These are phyloP conservation scores for Stephania japonica DNA, from an alignment of 164 flowering plant genomes.

Conservation along the genomic window DNA sequence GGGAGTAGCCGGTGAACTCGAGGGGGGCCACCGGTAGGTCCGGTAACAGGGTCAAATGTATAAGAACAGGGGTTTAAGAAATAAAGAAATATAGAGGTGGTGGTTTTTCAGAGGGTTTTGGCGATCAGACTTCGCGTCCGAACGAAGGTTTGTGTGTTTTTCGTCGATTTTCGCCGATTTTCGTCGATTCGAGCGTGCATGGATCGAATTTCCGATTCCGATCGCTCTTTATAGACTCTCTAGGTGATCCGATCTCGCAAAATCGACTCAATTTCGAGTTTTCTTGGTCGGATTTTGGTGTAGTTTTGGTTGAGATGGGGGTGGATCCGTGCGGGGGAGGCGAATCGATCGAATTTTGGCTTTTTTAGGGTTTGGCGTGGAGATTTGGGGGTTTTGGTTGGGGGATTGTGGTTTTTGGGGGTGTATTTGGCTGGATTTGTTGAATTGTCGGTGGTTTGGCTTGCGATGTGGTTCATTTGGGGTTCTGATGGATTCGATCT, in stretches of 20 bases:
- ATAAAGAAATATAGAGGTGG: neutral
- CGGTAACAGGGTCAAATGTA: conserved; percentile 22
- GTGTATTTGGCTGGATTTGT: conserved; percentile 2
- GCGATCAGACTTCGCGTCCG: conserved; percentile 8
- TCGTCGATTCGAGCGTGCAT: neutral
- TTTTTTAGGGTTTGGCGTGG: neutral
- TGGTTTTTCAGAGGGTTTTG: conserved; percentile 26
- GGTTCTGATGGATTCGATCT: conserved; percentile 5
- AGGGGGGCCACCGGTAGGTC: conserved; percentile 9
- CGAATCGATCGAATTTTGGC: conserved; percentile 7
- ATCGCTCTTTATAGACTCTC: neutral
- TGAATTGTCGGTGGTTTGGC: neutral
- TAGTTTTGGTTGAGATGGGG: neutral
- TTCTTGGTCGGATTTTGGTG: neutral
- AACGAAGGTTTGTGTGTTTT: neutral
- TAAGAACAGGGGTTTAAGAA: conserved; percentile 27
- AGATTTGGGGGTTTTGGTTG: neutral
- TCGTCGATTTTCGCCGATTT: neutral
- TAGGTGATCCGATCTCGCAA: conserved; percentile 4
- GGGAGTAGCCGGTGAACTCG: neutral
- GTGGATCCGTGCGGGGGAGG: neutral
- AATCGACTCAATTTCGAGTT: neutral
- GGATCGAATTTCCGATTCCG: neutral
- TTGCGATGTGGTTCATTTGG: neutral
- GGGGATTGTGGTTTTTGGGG: neutral